Base-by-base conservation (phyloP, 345 rosid genomes). In the Citrus sinensis region DNA sequence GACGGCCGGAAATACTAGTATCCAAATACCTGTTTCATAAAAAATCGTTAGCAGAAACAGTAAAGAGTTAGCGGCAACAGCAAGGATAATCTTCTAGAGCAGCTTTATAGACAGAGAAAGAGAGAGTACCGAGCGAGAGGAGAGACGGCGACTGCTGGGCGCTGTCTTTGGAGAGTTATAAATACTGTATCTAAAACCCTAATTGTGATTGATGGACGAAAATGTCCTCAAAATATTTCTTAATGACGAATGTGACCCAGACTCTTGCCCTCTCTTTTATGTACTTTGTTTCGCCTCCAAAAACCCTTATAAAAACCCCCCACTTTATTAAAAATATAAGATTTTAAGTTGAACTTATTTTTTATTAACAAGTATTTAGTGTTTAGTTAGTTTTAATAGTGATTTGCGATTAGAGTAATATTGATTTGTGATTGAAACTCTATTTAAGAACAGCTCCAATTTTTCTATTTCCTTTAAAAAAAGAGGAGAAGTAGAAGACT, bases 21-120 rank as follows among this genome's bases (percentile, higher is more conserved):
- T 56, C 65, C 60, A 71, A 58, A 16, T 49, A 71, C 84, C 82
- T 71, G 66, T 49, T 37, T n/a, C n/a, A 55, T 32, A 60, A 2
- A 66, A 5, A 29, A 30, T 6, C 5, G 27, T 30, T 1, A 20
- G 35, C 39, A 6, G 2, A 49, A 20, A 75, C 30, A 49, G n/a
- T 42, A 40, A 51, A 49, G 16, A 11, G 27, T 30, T 1, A 20
- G 54, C 39, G 7, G 2, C 65, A 29, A 75, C 20, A 32, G n/a
- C 61, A 40, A 51, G 22, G 9, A 11, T 59, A 14, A 56, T 6
- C 34, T 8, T 19, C 55, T 51, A 5, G 4, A 29, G 34, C 55
- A 46, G 51, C 51, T 24, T 2, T 5, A 11, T 0, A 1, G 34
- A 51, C 6, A 1, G 16, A 7, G 1, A 74, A 25, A 19, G 27